Evolutionary conservation across 345 rosid genomes (phyloP), one percentile per base, ranked within the genome.

Genomic region (Gossypium raimondii): DNA sequence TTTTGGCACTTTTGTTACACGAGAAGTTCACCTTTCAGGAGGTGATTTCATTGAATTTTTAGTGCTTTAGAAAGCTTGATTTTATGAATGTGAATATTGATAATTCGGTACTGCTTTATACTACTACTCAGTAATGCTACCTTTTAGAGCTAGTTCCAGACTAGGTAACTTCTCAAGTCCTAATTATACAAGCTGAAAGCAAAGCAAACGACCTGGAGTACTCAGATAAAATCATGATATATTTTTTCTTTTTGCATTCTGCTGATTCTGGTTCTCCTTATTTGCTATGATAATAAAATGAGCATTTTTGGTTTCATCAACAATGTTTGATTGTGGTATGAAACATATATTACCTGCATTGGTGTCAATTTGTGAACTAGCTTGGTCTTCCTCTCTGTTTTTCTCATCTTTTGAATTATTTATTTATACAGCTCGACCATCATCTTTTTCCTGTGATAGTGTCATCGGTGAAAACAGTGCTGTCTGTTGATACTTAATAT

Each of bases 1-100:
- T 77, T 1, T 25, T 92, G 87, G 93, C 92, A 2, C 87, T 94
- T 57, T 1, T 91, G 55, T 75, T 91, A 44, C 76, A 94, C 71
- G 97, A 94, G 80, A 92, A 75, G 78, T 94, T 92, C 86, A 88
- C 97, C 13, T 70, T 89, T 60, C 86, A 73, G 76, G 98, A 92
- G 98, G 98, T 94, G 73, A 53, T n/a, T 38, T 43, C n/a, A 50
- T 70, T 72, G 41, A 59, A 11, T 60, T 55, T 34, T 56, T 29
- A 45, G 16, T 64, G 38, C 14, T 57, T 59, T 41, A 27, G n/a
- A 34, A 52, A 61, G 56, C 43, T 76, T 78, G 51, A 67, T 67
- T 70, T 8, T 76, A 18, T 22, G 60, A 17, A 27, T 68, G 41
- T 76, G 58, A 56, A 5, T 12, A 25, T 17, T 69, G 18, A 25